These are phyloP conservation scores for Neckera pumila DNA, from an alignment of 225 moss, liverwort and hornwort species.

Conservation along the genomic window DNA sequence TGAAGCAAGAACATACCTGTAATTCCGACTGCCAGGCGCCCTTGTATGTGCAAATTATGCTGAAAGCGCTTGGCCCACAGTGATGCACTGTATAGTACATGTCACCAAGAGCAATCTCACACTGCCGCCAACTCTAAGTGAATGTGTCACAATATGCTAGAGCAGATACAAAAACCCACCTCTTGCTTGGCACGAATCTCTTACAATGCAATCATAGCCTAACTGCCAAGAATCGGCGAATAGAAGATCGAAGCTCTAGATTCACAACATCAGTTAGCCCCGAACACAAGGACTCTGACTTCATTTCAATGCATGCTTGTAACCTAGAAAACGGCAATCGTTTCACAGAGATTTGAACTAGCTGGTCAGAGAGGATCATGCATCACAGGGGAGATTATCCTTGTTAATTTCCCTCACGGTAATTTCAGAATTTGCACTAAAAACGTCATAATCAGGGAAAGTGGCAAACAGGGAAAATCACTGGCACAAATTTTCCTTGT, in stretches of 20 bases:
- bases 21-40: not conserved
- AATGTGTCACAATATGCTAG: not conserved
- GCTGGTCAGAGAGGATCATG: not conserved
- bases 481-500: no score
- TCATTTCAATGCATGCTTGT: not conserved
- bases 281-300: not conserved
- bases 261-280: not conserved
- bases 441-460: no score
- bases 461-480: not conserved
- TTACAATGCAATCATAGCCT: not conserved
- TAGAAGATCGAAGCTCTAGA: not conserved
- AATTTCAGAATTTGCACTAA: not conserved
- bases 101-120: not conserved
- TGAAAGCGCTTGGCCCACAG: not conserved
- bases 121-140: not conserved
- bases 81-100: not conserved
- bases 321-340: not conserved
- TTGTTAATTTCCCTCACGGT: not conserved
- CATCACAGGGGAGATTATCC: no score
- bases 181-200: conserved; percentile 27
- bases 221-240: not conserved
- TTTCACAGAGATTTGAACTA: not conserved
- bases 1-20: not conserved
- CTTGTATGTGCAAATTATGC: not conserved
- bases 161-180: not conserved